Evolutionary conservation across 2,329 filamentous ascomycete species (phyloP), one percentile per base, ranked within the genome.

Genomic region (Hirsutella rhossiliensis): DNA sequence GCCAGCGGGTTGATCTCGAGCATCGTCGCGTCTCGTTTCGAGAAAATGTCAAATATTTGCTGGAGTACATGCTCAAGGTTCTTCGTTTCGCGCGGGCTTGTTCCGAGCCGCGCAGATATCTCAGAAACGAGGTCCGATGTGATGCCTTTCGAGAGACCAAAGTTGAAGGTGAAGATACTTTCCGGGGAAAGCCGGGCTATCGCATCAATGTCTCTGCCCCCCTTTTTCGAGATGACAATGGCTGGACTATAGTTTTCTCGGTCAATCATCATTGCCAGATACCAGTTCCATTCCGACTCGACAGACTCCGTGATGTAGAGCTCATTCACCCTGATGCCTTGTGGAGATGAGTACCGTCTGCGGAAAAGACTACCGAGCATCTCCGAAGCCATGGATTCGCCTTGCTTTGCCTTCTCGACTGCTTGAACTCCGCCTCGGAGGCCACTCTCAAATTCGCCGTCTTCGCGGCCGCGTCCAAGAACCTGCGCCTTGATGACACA

Each of bases 1-100:
- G 50, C 57, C 0, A 73, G 53, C 0, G 66, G 56, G 30, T 65
- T 62, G 6, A 70, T 55, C 44, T 72, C 66, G 3, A 75, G 54
- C 0, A 65, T 55, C 5, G 63, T 69, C 0, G 70, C 73, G 42
- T 76, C 71, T 23, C 64, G 65, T 11, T 64, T 57, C 1, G 50
- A 48, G 47, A 77, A 77, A 2, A 75, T 57, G 0, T 34, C 45
- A 42, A 55, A 58, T 7, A 66, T 32, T 1, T 47, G 43, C 1
- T 19, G 40, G 4, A 60, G 47, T 5, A 60, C 48, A 1, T 34
- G 15, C 1, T 45, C n/a, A 4, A 65, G 46, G 8, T 48, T 51
- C 1, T 41, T 15, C 2, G 28, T 17, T 1, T 52, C 44, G 1
- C 36, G 4, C 0, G 17, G 17, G 1, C 40, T 23, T 7, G 47